A percentile compares a stretch with the other conserved stretches of the same genome.
Evolutionary conservation across 2,329 filamentous ascomycete genomes (phyloP).

Genomic region (Scedosporium apiospermum): DNA sequence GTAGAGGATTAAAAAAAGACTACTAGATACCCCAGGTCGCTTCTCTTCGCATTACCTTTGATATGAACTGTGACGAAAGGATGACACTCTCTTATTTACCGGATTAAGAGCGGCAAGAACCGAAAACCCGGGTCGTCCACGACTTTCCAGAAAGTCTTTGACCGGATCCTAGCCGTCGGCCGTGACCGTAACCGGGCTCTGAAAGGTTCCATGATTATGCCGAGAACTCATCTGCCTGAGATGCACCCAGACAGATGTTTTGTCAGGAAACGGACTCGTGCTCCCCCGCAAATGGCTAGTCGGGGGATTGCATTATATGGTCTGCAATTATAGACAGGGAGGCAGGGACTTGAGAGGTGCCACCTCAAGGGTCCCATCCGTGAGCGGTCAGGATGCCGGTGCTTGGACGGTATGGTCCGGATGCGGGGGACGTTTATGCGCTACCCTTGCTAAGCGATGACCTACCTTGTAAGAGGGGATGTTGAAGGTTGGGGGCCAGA

Average conservation of each 20-base stretch:
- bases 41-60: too few relatives aligned
- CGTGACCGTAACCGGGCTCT: background rate
- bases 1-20: too few relatives aligned
- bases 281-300: too few relatives aligned
- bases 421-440: background rate
- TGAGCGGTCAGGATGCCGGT: background rate
- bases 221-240: background rate
- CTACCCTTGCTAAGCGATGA: background rate
- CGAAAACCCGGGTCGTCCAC: too few relatives aligned
- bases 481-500: background rate
- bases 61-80: too few relatives aligned
- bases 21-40: too few relatives aligned
- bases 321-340: too few relatives aligned
- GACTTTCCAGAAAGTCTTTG: background rate
- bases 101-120: too few relatives aligned
- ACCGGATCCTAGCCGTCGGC: background rate
- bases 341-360: background rate
- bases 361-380: slow-evolving; percentile 1
- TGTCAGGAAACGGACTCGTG: background rate
- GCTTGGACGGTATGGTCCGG: background rate
- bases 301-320: too few relatives aligned
- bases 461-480: background rate
- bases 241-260: background rate
- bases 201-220: background rate
- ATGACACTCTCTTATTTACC: too few relatives aligned